Conservation (phyloP, 169 alveolate species). For the Eimeria acervulina region DNA sequence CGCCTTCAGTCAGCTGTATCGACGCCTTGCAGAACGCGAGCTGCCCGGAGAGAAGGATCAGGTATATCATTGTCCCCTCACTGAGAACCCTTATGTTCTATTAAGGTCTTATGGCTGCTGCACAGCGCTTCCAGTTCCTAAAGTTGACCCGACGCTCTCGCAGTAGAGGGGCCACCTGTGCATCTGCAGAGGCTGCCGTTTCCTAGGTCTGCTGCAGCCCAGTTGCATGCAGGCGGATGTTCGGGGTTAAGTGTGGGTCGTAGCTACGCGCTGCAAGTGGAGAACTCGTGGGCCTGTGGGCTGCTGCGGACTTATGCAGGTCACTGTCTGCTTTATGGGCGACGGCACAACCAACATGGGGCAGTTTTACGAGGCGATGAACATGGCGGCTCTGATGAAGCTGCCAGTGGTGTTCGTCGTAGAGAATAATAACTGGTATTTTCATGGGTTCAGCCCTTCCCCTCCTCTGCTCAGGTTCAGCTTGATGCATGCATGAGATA, state of each 20-base stretch:
- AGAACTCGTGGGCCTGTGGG: neutral
- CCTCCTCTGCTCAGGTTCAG: neutral
- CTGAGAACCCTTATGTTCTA: neutral
- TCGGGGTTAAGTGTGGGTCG: neutral
- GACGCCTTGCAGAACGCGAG: conserved; percentile 80
- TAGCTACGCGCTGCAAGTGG: neutral
- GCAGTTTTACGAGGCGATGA: conserved; percentile 93
- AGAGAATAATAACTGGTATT: conserved; percentile 92
- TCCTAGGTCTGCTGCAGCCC: neutral
- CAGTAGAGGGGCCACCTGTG: neutral
- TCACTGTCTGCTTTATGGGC: conserved; percentile 93
- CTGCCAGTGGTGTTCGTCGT: conserved; percentile 93
- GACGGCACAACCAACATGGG: conserved; percentile 96
- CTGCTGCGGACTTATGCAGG: conserved; percentile 76
- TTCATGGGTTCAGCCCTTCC: neutral
- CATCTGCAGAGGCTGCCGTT: neutral
- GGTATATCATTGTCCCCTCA: neutral
- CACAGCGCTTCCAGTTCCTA: neutral
- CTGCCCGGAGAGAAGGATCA: conserved; percentile 68
- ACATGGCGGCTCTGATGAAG: conserved; percentile 93
- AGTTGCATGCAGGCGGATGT: neutral
- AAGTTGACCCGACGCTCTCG: neutral
- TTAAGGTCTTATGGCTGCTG: neutral
- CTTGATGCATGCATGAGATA: neutral
- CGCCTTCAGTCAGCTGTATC: conserved; percentile 87